Evolutionary conservation across 139 green algal genomes (phyloP), one percentile per base, ranked within the genome.

Genomic region (Coelastrella sp.): DNA sequence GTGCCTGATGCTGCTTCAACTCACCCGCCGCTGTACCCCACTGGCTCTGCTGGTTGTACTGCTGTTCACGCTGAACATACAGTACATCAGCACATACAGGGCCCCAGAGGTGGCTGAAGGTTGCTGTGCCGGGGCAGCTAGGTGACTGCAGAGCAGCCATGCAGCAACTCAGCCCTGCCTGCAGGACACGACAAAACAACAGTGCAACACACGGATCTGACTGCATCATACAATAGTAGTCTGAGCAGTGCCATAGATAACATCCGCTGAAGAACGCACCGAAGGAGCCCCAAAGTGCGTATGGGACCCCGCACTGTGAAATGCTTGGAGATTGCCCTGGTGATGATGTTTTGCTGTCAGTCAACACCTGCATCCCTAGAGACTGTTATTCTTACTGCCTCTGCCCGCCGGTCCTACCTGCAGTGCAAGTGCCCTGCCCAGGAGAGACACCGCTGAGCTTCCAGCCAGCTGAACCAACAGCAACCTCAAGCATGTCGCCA

Each of bases 61-160:
- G 58, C 54, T 77, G 20, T 68, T 88, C 68, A 7, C 68, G n/a
- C 8, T n/a, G 47, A 5, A 88, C 58, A 8, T 61, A 73, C 66
- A 88, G 83, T 19, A 88, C n/a, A n/a, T 66, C 54, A 13, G 83
- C 83, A 80, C 68, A 80, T 54, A 88, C 83, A 7, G 83, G 83
- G 7, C 54, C 83, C 83, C 83, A 88, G 32, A 88, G 68, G 68
- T 88, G 83, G 19, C 20, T 47, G 20, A 80, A 80, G 19, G 83
- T 57, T 54, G 83, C 57, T 19, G 83, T 80, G 54, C 83, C 64
- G 20, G 66, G 68, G 68, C 83, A 73, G 68, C n/a, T 61, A 54
- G 83, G 20, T 17, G 32, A 80, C 83, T 88, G 83, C 66, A 88
- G 47, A 5, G 83, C 66, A 17, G 66, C 47, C 23, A 22, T 56